Evolutionary conservation across 257 asterid genomes (phyloP), one percentile per base, ranked within the genome.

Genomic region (Solanum appendiculatum): DNA sequence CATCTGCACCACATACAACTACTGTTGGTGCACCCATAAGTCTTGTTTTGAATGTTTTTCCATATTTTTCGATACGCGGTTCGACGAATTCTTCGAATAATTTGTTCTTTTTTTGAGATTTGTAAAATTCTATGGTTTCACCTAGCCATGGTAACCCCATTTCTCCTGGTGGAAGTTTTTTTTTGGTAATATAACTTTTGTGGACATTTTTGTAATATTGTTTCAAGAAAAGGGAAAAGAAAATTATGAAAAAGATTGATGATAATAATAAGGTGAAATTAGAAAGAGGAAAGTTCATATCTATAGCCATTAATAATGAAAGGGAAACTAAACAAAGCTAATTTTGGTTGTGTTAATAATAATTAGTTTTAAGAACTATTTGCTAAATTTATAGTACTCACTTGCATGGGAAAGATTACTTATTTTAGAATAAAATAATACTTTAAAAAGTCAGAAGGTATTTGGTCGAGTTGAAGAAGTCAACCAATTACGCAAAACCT

Each of bases 61-160:
- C 98, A 78, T 93, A 90, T 84, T 88, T 92, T 33, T 74, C 88
- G 40, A 94, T 89, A 21, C 99, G 93, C 11, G 97, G 90, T 20
- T 69, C 91, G 56, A 96, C 92, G 86, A 96, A 96, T 27, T 96
- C 96, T 82, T 94, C 92, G 58, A 93, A 93, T 64, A 96, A 12
- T 27, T 88, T 90, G 96, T 96, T 95, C 87, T 87, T 93, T 86
- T 86, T 92, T 51, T 94, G 99, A 1, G 99, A 94, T 91, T 86
- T 92, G 94, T 77, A 93, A 92, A 96, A 96, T 12, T 92, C 92
- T 54, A 94, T 70, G 84, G 98, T 94, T 89, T 96, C 99, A 10
- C 99, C 99, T 18, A 95, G 92, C 96, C 95, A 96, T 33, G 98
- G 99, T 51, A 90, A 25, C 5, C 99, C 98, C 93, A 95, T 88